phyloP scores from a whole-genome alignment of 305 asterid genomes.

The Caryopteris hybrid region DNA sequence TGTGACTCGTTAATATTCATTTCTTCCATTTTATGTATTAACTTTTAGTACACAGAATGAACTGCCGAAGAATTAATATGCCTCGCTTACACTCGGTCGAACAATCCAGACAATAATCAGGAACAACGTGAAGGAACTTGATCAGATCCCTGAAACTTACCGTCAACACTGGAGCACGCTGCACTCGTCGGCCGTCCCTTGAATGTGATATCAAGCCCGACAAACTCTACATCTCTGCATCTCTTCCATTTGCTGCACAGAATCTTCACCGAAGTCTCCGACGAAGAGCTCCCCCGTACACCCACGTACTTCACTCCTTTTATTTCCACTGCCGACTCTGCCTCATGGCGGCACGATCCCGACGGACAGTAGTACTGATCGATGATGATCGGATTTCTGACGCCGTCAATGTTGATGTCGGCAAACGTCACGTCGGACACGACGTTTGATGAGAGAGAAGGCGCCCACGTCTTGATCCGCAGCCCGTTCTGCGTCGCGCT shows the following conservation, averaged over 20 bases:
- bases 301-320: not conserved
- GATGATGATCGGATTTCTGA: slow-evolving; percentile 31
- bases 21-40: no score
- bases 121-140: not conserved
- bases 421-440: slow-evolving; percentile 18
- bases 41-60: no score
- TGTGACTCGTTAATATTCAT: no score
- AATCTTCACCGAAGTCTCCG: not conserved
- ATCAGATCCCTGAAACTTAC: not conserved
- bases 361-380: slow-evolving; percentile 42
- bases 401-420: slow-evolving; percentile 8
- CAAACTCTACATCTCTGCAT: not conserved
- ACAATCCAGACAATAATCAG: not conserved
- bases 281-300: not conserved
- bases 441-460: slow-evolving; percentile 1
- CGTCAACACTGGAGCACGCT: not conserved
- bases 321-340: not conserved
- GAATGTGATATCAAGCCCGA: not conserved
- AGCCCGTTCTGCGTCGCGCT: slow-evolving; percentile 27
- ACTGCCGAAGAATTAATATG: no score
- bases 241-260: not conserved
- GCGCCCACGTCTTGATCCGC: slow-evolving; percentile 43
- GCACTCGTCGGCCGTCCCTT: not conserved
- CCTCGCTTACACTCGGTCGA: no score
- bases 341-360: not conserved